Evolutionary conservation across 169 alveolate species (phyloP), one percentile per base, ranked within the genome.

Genomic region (Perkinsus chesapeaki): DNA sequence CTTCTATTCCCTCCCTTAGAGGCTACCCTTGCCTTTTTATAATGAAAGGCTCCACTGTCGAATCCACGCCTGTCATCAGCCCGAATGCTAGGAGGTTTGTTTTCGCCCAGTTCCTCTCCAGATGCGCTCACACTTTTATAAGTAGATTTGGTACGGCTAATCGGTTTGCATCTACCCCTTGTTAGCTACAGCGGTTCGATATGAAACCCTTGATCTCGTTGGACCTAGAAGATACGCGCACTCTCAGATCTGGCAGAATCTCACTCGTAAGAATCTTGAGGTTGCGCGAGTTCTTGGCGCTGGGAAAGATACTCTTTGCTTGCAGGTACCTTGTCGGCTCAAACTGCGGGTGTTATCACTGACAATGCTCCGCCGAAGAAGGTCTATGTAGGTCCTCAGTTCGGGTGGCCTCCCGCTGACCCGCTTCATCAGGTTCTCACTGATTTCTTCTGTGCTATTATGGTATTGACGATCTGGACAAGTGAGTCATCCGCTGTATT

Each of bases 301-400:
- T 43, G 60, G 16, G 82, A 60, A 60, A 60, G 82, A 60, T 60
- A 12, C 82, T 60, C 27, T 60, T n/a, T n/a, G n/a, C 72, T 60
- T 16, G 31, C 31, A 60, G 82, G 82, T 34, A 60, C 82, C 12
- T 23, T 60, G 12, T 60, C 82, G 31, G 82, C 82, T 60, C 82
- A 60, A 34, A 60, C 82, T 9, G 12, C 82, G 3, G 82, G 82
- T 5, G 82, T 60, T 9, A 60, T 60, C 12, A 60, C 82, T 9
- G 82, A 60, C 82, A 60, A 60, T 34, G 82, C 82, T 60, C 82
- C 82, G 82, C 82, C 82, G 82, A 60, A 60, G 31, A 60, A 60
- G 23, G 82, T 60, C 27, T 60, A 60, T 16, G 82, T 60, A 60
- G 27, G 12, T 5, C 60, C 82, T 16, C 31, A 7, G 82, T 60